Percentiles rank a stretch among this genome's conserved stretches.
These are phyloP conservation scores for Exserohilum turcica DNA, from an alignment of 2,329 filamentous ascomycete genomes.

Conservation along the genomic window DNA sequence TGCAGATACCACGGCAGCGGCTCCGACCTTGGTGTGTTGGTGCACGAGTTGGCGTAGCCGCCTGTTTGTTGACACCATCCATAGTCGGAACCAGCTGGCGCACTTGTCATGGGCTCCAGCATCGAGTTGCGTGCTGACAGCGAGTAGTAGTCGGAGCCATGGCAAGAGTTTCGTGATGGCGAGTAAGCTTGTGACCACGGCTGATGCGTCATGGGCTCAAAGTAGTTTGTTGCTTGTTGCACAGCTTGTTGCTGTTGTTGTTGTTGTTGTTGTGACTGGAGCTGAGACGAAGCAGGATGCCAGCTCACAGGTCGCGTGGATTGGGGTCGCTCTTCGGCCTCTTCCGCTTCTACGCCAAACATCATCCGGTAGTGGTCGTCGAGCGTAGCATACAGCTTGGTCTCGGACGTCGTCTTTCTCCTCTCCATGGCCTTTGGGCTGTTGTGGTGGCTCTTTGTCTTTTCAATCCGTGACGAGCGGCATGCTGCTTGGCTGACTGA, in stretches of 20 bases:
- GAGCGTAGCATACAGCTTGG: constrained; percentile 47
- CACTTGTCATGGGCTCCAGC: constrained; percentile 27
- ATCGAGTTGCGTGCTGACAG: constrained; percentile 44
- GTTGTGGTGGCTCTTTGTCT: constrained; percentile 48
- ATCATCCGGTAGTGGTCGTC: constrained; percentile 51
- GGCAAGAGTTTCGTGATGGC: constrained; percentile 30
- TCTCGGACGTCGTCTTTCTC: constrained; percentile 46
- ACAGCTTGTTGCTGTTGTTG: not conserved
- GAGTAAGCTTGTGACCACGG: constrained; percentile 34
- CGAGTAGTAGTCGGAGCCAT: constrained; percentile 44
- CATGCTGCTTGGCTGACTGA: constrained; percentile 33
- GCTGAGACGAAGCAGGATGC: constrained; percentile 68
- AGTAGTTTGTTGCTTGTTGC: constrained; percentile 19
- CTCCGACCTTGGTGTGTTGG: constrained; percentile 40
- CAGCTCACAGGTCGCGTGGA: constrained; percentile 69
- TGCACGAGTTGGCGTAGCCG: constrained; percentile 33
- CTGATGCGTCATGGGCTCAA: constrained; percentile 33
- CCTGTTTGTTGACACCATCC: constrained; percentile 36
- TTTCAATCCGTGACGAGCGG: constrained; percentile 47
- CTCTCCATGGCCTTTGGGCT: constrained; percentile 45
- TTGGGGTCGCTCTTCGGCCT: constrained; percentile 34
- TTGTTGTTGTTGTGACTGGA: constrained; percentile 27
- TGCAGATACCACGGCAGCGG: constrained; percentile 46
- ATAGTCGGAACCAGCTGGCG: constrained; percentile 25
- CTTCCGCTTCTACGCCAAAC: constrained; percentile 44